Base-by-base conservation (phyloP, 345 rosid species). In the Euphorbia tirucalli region DNA sequence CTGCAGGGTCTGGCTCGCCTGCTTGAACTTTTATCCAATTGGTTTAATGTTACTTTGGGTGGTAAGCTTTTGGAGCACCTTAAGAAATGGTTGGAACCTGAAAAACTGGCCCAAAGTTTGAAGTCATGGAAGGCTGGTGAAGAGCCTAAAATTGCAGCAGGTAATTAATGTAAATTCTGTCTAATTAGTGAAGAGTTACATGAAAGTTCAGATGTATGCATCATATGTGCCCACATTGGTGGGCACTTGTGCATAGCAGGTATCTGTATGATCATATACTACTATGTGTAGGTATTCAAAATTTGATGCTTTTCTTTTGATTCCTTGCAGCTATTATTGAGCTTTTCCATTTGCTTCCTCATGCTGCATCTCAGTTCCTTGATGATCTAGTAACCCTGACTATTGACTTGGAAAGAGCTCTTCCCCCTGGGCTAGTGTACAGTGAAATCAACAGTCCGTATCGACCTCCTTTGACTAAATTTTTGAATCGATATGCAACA, bases 61-160 rank as follows among this genome's bases (percentile, higher is more conserved):
- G 91, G 94, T 72, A 95, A 95, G 87, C 79, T 95, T 88, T 84
- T 95, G 79, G 99, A 92, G 83, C 99, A 95, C 85, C 98, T 95
- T 64, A 95, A 87, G 83, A 95, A 90, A 81, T 95, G 99, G 99
- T 77, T 95, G 86, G 98, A 92, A 77, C 99, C 98, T 48, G 99
- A 95, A 76, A 95, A 89, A 82, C 99, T 95, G 77, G 89, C 91
- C 65, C 97, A 90, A 84, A 89, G 85, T 75, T 87, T 82, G 83
- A 95, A 95, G 80, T 86, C 94, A 81, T 92, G 99, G 97, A 95
- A 95, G 80, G 85, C 96, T 74, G 99, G 99, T 72, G 99, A 95
- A 83, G 99, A 95, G 84, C 97, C 99, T 41, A 95, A 95, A 87
- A 92, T 95, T 70, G 99, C 99, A 71, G 93, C 98, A 56, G 98